A percentile compares a stretch with the other conserved stretches of the same genome.
phyloP scores from a whole-genome alignment of 768 basidiomycete species.

The Agaricus sinodeliciosus region DNA sequence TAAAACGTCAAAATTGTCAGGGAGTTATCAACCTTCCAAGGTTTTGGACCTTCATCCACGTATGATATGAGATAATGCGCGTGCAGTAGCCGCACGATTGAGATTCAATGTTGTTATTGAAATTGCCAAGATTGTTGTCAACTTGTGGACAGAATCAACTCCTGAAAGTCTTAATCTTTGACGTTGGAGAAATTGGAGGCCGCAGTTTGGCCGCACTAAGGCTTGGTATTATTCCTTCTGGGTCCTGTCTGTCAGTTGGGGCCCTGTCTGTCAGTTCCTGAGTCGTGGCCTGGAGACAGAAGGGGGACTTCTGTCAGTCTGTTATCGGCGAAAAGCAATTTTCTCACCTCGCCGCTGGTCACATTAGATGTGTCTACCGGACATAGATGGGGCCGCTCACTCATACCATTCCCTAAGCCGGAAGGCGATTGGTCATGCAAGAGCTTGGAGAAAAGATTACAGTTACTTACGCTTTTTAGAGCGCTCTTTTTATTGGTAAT shows the following conservation, averaged over 20 bases:
- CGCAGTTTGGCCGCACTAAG: no score
- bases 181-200: no score
- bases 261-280: slow-evolving; percentile 18
- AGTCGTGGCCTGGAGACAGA: slow-evolving; percentile 19
- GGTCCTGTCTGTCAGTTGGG: no score
- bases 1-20: no score
- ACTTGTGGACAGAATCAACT: not conserved
- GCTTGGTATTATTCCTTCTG: no score
- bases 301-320: slow-evolving; percentile 27
- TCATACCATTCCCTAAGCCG: slow-evolving; percentile 10
- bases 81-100: no score
- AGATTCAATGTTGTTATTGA: not conserved
- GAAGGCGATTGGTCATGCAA: slow-evolving; percentile 7
- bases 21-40: no score
- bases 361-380: slow-evolving; percentile 13
- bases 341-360: slow-evolving; percentile 38
- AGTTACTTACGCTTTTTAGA: slow-evolving; percentile 21
- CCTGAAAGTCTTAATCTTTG: no score
- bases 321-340: slow-evolving; percentile 39
- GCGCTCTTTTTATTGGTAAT: slow-evolving; percentile 30
- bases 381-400: no score
- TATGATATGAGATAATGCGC: no score
- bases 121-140: slow-evolving; percentile 14
- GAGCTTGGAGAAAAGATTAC: not conserved
- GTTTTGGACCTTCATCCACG: no score